A percentile compares a stretch with the other conserved stretches of the same genome.
phyloP scores from a whole-genome alignment of 352 stramenopile species.

The Detonula confervacea region DNA sequence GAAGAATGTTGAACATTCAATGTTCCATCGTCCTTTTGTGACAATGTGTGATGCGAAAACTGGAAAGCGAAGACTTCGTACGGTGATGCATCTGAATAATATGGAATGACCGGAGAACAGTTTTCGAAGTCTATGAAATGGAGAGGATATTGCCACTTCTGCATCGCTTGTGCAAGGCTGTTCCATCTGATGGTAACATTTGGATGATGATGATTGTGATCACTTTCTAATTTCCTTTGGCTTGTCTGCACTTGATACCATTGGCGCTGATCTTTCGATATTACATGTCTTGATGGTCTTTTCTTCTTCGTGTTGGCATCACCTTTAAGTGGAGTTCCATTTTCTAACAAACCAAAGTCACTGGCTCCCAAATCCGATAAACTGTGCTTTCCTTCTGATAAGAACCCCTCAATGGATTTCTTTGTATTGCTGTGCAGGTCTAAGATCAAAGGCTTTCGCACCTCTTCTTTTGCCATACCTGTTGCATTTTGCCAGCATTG shows the following conservation, averaged over 20 bases:
- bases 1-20: conserved; percentile 43
- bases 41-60: conserved; percentile 61
- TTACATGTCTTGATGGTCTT: conserved; percentile 6
- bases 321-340: conserved; percentile 9
- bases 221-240: conserved; percentile 19
- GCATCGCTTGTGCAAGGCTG: conserved; percentile 38
- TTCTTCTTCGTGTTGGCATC: conserved; percentile 24
- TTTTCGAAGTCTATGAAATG: conserved; percentile 74
- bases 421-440: conserved; percentile 47
- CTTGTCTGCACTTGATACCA: conserved; percentile 49
- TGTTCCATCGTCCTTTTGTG: conserved; percentile 23
- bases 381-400: conserved; percentile 44
- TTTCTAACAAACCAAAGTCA: conserved; percentile 38
- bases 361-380: conserved; percentile 39
- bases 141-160: conserved; percentile 56
- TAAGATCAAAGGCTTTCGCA: conserved; percentile 24
- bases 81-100: conserved; percentile 42
- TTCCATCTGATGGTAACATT: conserved; percentile 48
- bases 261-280: conserved; percentile 35
- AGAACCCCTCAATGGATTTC: conserved; percentile 19
- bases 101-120: conserved; percentile 44
- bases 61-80: conserved; percentile 62
- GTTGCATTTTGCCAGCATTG: conserved; percentile 56
- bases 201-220: neutral
- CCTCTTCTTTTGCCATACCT: conserved; percentile 13